Percentiles rank a stretch among this genome's conserved stretches.
phyloP scores from a whole-genome alignment of 305 asterid species.

The Fraxinus xanthoxyloides region DNA sequence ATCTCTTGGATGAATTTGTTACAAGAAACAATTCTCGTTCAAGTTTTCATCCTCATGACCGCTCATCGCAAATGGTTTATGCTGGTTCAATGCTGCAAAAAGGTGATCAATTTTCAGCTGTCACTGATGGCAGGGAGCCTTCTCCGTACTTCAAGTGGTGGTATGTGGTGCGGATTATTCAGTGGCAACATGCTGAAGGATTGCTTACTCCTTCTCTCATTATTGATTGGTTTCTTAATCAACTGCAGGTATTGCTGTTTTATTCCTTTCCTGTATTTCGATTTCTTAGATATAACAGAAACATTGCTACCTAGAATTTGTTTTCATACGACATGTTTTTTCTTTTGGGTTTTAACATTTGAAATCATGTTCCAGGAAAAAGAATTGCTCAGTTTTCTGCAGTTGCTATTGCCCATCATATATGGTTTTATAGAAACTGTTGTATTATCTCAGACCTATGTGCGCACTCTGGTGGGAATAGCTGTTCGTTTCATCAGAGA shows the following conservation, averaged over 20 bases:
- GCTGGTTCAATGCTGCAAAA: slow-evolving; percentile 65
- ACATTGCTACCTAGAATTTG: background rate
- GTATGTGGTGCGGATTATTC: slow-evolving; percentile 91
- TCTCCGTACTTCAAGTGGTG: slow-evolving; percentile 94
- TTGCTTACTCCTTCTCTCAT: slow-evolving; percentile 79
- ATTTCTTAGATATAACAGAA: background rate
- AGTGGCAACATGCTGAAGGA: slow-evolving; percentile 97
- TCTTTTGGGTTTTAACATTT: slow-evolving; percentile 18
- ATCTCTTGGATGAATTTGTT: slow-evolving; percentile 81
- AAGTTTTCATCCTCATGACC: slow-evolving; percentile 52
- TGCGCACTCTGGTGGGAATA: slow-evolving; percentile 64
- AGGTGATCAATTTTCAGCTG: slow-evolving; percentile 47
- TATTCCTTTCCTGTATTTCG: slow-evolving; percentile 2
- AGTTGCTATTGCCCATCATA: slow-evolving; percentile 86
- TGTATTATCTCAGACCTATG: slow-evolving; percentile 88
- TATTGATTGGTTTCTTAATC: slow-evolving; percentile 96
- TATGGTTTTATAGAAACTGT: slow-evolving; percentile 87
- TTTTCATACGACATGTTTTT: background rate
- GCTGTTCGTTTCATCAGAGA: slow-evolving; percentile 82
- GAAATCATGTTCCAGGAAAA: slow-evolving; percentile 67
- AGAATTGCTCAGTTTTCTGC: slow-evolving; percentile 76
- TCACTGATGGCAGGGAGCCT: slow-evolving; percentile 70
- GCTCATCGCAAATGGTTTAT: slow-evolving; percentile 62
- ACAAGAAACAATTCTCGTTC: slow-evolving; percentile 65
- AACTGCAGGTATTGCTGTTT: slow-evolving; percentile 71